A percentile compares a stretch with the other conserved stretches of the same genome.
Conservation (phyloP, 2,329 filamentous ascomycete genomes). For the Proliferodiscus dingleyae region DNA sequence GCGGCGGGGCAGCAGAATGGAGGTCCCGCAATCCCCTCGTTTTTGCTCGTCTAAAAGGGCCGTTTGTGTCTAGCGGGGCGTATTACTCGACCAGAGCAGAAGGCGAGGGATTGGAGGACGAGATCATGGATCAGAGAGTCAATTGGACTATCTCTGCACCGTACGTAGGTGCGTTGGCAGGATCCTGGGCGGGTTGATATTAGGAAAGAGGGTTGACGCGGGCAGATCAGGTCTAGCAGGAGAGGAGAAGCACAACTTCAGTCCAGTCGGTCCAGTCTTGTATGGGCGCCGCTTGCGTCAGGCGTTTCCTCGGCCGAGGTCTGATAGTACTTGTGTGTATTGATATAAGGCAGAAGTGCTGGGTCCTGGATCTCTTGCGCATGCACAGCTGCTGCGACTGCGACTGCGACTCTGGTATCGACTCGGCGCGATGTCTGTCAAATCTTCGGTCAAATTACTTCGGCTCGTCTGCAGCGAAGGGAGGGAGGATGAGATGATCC, state of each 20-base stretch:
- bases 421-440: slow-evolving; percentile 13
- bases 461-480: slow-evolving; percentile 2
- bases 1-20: slow-evolving; percentile 15
- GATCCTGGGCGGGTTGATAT: not conserved
- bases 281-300: slow-evolving; percentile 2
- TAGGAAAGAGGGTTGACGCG: slow-evolving; percentile 1
- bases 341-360: too few species aligned
- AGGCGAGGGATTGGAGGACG: not conserved
- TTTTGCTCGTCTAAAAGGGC: slow-evolving; percentile 7
- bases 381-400: not conserved
- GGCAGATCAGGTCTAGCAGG: not conserved
- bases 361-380: not conserved
- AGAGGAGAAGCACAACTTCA: not conserved
- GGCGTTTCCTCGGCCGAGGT: not conserved
- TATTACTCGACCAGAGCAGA: not conserved
- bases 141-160: not conserved
- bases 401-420: not conserved
- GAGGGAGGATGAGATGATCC: too few species aligned
- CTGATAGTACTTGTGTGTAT: too few species aligned
- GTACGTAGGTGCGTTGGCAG: not conserved
- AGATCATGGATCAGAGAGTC: not conserved
- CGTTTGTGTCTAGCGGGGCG: not conserved
- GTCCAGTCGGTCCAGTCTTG: not conserved
- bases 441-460: slow-evolving; percentile 14
- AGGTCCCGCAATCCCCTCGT: slow-evolving; percentile 2